These are phyloP conservation scores for Phytophthora pinifolia DNA, from an alignment of 352 stramenopile species.

Conservation along the genomic window DNA sequence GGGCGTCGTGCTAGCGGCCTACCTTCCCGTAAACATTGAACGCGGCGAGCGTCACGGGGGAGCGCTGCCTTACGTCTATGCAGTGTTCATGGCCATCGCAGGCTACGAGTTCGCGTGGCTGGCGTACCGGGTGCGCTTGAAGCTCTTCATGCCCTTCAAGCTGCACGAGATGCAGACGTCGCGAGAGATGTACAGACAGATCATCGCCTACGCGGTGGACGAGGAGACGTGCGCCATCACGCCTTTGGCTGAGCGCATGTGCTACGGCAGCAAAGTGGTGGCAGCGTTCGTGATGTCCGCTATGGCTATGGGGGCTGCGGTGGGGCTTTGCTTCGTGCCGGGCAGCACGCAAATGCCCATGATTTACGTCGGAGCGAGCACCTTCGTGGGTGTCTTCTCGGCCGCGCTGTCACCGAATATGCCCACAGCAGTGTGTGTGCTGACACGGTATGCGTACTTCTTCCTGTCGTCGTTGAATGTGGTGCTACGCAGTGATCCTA, in stretches of 20 bases:
- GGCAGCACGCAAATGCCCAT: conserved; percentile 34
- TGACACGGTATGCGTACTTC: conserved; percentile 54
- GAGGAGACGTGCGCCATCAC: conserved; percentile 56
- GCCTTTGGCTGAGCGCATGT: conserved; percentile 41
- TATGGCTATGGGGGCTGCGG: conserved; percentile 9
- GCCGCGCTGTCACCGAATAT: conserved; percentile 46
- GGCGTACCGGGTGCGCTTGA: conserved; percentile 51
- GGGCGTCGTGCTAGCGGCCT: conserved; percentile 35
- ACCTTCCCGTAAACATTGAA: conserved; percentile 36
- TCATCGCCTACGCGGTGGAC: conserved; percentile 69
- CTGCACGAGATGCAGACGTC: conserved; percentile 71
- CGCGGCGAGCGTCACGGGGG: conserved; percentile 16
- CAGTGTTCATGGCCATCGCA: conserved; percentile 41
- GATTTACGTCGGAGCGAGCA: conserved; percentile 41
- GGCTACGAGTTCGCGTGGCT: conserved; percentile 65
- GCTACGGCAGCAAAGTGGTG: conserved; percentile 34
- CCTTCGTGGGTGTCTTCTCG: conserved; percentile 40
- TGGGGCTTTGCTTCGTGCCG: conserved; percentile 27
- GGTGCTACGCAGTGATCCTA: conserved; percentile 30
- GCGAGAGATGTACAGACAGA: conserved; percentile 65
- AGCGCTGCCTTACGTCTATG: conserved; percentile 53
- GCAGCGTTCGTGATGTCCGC: conserved; percentile 20
- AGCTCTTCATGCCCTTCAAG: conserved; percentile 65
- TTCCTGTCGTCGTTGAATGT: conserved; percentile 53
- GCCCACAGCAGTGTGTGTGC: conserved; percentile 42